These are phyloP conservation scores for Potentilla sterilis DNA, from an alignment of 306 rosid species.

Conservation along the genomic window DNA sequence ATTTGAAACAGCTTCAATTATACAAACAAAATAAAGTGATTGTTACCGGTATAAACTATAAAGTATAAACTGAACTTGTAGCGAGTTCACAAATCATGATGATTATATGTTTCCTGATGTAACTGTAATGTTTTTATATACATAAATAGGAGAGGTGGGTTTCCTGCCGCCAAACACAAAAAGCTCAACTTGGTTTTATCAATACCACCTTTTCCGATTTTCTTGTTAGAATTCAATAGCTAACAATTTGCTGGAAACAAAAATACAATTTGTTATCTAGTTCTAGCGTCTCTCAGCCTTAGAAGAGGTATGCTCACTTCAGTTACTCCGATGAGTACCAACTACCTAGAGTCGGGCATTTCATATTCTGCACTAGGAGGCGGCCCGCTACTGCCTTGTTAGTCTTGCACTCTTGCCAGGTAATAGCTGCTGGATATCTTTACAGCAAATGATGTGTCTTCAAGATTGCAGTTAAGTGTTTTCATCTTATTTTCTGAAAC, in stretches of 20 bases:
- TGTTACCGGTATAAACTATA: neutral
- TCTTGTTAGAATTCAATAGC: neutral
- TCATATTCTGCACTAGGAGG: neutral
- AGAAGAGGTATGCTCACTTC: neutral
- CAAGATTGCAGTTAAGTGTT: neutral
- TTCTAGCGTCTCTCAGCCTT: neutral
- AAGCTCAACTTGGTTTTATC: neutral
- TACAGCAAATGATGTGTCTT: slow-evolving; percentile 3
- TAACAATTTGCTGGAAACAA: neutral
- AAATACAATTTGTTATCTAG: neutral
- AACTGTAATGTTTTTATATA: neutral
- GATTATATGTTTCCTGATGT: neutral
- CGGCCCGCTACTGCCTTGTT: neutral
- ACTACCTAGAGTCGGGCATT: neutral
- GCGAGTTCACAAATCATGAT: neutral
- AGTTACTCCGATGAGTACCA: neutral
- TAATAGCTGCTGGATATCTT: neutral
- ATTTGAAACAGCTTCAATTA: neutral
- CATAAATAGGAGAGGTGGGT: neutral
- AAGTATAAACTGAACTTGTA: too few relatives aligned
- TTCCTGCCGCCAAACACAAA: neutral
- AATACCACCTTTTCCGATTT: neutral
- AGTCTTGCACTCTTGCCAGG: neutral
- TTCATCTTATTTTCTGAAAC: neutral
- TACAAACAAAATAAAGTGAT: neutral